Evolutionary conservation across 305 asterid genomes (phyloP).

Genomic region (Ilex paraguariensis): DNA sequence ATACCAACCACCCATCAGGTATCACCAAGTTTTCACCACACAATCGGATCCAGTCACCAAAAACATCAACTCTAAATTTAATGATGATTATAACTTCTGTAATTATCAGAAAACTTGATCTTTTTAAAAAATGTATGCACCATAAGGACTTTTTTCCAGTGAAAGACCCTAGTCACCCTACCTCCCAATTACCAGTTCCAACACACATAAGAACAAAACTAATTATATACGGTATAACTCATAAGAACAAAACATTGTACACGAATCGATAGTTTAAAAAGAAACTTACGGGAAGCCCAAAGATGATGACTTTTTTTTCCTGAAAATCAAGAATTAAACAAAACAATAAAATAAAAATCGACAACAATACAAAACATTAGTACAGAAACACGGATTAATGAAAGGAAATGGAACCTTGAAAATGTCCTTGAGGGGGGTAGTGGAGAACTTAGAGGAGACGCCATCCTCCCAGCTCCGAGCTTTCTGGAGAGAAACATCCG

Average conservation of each 20-base stretch:
- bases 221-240: too few species aligned
- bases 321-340: slow-evolving; percentile 25
- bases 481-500: slow-evolving; percentile 73
- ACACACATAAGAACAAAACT: not conserved
- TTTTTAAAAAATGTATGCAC: too few species aligned
- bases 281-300: slow-evolving; percentile 90
- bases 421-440: slow-evolving; percentile 64
- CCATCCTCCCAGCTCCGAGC: slow-evolving; percentile 98
- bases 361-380: not conserved
- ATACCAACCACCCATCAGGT: too few species aligned
- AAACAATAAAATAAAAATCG: slow-evolving; percentile 11
- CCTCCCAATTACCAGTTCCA: too few species aligned
- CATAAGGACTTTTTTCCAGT: too few species aligned
- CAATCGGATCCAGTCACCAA: too few species aligned
- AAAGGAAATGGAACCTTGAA: slow-evolving; percentile 46
- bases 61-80: too few species aligned
- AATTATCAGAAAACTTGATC: too few species aligned
- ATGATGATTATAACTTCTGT: too few species aligned
- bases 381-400: not conserved
- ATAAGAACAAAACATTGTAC: not conserved
- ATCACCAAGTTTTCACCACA: too few species aligned
- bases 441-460: slow-evolving; percentile 78
- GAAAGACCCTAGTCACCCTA: too few species aligned
- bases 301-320: slow-evolving; percentile 88
- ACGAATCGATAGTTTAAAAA: not conserved